Evolutionary conservation across 75 land plant genomes (phyloP).

Genomic region (Cunninghamia lanceolata): DNA sequence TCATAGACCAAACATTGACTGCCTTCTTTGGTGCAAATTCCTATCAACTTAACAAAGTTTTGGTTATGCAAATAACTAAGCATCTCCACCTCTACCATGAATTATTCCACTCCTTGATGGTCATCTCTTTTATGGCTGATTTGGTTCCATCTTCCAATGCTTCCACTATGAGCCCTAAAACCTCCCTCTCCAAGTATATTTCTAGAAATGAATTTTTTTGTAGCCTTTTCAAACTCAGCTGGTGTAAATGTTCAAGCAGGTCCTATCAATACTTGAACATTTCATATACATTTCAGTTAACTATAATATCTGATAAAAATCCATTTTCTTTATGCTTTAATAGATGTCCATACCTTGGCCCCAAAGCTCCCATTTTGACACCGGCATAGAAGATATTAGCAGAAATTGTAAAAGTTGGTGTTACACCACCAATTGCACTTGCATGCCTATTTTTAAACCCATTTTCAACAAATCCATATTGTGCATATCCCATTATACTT

Average conservation of each 20-base stretch:
- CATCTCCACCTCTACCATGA: conserved; percentile 28
- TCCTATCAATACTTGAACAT: conserved; percentile 21
- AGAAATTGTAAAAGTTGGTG: too few species aligned
- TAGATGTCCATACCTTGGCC: too few species aligned
- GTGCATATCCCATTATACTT: too few species aligned
- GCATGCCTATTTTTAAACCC: too few species aligned
- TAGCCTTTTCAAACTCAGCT: conserved; percentile 19
- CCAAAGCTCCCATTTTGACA: too few species aligned
- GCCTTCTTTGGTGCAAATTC: conserved; percentile 25
- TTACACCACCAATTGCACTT: too few species aligned
- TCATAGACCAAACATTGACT: conserved; percentile 29
- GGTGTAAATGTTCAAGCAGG: conserved; percentile 20
- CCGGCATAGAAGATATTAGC: too few species aligned
- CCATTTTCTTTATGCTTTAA: too few species aligned
- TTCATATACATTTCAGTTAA: too few species aligned
- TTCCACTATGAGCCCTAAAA: conserved; percentile 29
- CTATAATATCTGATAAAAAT: too few species aligned
- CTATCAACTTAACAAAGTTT: conserved; percentile 34
- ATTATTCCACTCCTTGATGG: conserved; percentile 28
- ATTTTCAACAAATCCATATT: too few species aligned
- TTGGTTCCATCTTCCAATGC: conserved; percentile 24
- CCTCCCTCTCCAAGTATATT: conserved; percentile 37
- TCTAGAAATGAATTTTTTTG: conserved; percentile 22
- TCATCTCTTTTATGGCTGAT: conserved; percentile 29
- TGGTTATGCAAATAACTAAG: conserved; percentile 26